Conservation (phyloP, 306 rosid species). For the Aeschynomene evenia region DNA sequence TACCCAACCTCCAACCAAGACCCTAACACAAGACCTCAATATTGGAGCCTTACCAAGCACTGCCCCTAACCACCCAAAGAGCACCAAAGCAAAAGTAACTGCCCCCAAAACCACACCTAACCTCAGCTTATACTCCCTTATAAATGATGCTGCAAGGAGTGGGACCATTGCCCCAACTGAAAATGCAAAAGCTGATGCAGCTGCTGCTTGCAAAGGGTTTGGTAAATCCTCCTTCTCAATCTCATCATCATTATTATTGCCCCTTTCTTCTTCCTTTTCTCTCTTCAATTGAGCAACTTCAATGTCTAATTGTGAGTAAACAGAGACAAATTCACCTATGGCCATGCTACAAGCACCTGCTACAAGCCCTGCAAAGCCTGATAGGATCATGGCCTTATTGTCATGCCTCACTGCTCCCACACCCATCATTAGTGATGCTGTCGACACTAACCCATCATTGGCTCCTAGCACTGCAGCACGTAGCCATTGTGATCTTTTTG, state of each 20-base stretch:
- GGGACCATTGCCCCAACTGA: constrained; percentile 52
- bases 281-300: constrained; percentile 45
- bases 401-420: constrained; percentile 50
- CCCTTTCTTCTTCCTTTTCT: constrained; percentile 23
- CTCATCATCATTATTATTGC: not conserved
- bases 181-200: constrained; percentile 51
- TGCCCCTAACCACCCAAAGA: constrained; percentile 47
- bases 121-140: constrained; percentile 44
- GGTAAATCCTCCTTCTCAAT: constrained; percentile 39
- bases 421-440: constrained; percentile 50
- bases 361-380: constrained; percentile 47
- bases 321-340: constrained; percentile 52
- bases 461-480: constrained; percentile 49
- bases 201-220: constrained; percentile 50
- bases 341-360: constrained; percentile 57
- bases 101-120: constrained; percentile 39
- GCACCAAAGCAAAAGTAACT: constrained; percentile 39
- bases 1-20: constrained; percentile 49
- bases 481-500: constrained; percentile 48
- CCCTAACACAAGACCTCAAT: constrained; percentile 42
- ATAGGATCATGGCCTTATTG: constrained; percentile 42
- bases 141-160: constrained; percentile 43
- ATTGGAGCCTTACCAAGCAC: constrained; percentile 44
- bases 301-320: constrained; percentile 44
- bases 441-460: constrained; percentile 47